Evolutionary conservation across 345 rosid species (phyloP).

Genomic region (Ceriops zippeliana): DNA sequence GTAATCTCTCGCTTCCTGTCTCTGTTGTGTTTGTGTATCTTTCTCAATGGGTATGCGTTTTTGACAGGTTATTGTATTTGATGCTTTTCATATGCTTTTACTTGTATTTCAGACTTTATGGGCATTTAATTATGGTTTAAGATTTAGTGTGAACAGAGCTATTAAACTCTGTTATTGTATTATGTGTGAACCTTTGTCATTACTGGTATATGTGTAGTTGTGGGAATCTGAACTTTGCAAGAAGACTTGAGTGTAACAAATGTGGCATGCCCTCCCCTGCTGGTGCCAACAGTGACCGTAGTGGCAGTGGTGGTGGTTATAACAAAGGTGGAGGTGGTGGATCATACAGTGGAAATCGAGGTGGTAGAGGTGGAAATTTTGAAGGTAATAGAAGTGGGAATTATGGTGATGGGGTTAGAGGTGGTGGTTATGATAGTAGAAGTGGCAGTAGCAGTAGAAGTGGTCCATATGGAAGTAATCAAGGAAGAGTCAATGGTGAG

Average conservation of each 20-base stretch:
- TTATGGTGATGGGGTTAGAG: constrained; percentile 33
- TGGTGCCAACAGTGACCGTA: constrained; percentile 35
- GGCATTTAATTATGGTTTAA: neutral
- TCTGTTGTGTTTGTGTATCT: neutral
- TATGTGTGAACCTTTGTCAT: constrained; percentile 15
- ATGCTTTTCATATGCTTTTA: neutral
- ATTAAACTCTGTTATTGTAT: neutral
- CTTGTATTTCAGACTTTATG: neutral
- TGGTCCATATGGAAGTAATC: constrained; percentile 63
- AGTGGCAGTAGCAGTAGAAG: constrained; percentile 40
- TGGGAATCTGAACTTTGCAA: constrained; percentile 94
- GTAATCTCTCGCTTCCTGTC: neutral
- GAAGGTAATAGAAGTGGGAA: constrained; percentile 20
- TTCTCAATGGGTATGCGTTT: too few relatives aligned
- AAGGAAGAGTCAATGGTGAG: constrained; percentile 58
- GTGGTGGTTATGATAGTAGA: constrained; percentile 44
- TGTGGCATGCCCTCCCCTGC: constrained; percentile 80
- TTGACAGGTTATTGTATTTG: too few relatives aligned
- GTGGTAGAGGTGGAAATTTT: constrained; percentile 37
- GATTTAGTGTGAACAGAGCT: neutral
- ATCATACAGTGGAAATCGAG: constrained; percentile 44
- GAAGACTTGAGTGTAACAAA: constrained; percentile 94
- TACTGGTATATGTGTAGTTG: constrained; percentile 60
- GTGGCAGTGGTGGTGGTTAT: constrained; percentile 39
- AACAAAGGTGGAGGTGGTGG: constrained; percentile 55